These are phyloP conservation scores for Lineolata rhizophorae DNA, from an alignment of 495 filamentous ascomycete species.

Conservation along the genomic window DNA sequence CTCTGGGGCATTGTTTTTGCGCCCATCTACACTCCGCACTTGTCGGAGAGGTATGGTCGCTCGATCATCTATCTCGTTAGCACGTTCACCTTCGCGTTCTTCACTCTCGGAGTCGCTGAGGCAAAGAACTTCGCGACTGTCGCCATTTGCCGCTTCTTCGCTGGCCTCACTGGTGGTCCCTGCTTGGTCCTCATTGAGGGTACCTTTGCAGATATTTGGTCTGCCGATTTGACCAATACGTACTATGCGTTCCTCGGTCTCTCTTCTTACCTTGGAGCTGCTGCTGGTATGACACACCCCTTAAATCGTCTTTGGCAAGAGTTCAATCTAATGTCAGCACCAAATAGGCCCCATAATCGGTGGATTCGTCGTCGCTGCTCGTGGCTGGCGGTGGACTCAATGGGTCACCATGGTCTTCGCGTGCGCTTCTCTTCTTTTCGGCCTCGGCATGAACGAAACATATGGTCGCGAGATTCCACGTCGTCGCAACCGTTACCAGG, in stretches of 20 bases:
- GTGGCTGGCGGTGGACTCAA: slow-evolving; percentile 22
- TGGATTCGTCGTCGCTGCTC: slow-evolving; percentile 15
- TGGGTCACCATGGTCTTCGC: slow-evolving; percentile 17
- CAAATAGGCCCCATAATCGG: slow-evolving; percentile 18
- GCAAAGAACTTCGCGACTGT: slow-evolving; percentile 16
- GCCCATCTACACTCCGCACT: slow-evolving; percentile 19
- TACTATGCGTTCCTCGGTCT: slow-evolving; percentile 19
- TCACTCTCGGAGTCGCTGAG: slow-evolving; percentile 18
- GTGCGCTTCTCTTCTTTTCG: slow-evolving; percentile 15
- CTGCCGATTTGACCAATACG: slow-evolving; percentile 14
- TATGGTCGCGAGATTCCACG: slow-evolving; percentile 21
- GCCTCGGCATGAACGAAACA: slow-evolving; percentile 20
- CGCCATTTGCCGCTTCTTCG: slow-evolving; percentile 21
- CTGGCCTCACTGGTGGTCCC: slow-evolving; percentile 22
- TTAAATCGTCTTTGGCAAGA: slow-evolving; percentile 10
- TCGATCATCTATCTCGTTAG: slow-evolving; percentile 16
- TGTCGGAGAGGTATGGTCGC: slow-evolving; percentile 19
- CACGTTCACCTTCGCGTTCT: slow-evolving; percentile 16
- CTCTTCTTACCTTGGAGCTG: slow-evolving; percentile 17
- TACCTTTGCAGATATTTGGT: slow-evolving; percentile 25
- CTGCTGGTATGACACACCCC: no score
- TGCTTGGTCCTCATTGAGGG: slow-evolving; percentile 23
- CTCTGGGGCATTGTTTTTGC: slow-evolving; percentile 21
- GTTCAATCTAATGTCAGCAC: no score
- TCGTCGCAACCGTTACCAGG: slow-evolving; percentile 12